Conservation (phyloP, 441 rosid species). For the Jatropha podagrica region DNA sequence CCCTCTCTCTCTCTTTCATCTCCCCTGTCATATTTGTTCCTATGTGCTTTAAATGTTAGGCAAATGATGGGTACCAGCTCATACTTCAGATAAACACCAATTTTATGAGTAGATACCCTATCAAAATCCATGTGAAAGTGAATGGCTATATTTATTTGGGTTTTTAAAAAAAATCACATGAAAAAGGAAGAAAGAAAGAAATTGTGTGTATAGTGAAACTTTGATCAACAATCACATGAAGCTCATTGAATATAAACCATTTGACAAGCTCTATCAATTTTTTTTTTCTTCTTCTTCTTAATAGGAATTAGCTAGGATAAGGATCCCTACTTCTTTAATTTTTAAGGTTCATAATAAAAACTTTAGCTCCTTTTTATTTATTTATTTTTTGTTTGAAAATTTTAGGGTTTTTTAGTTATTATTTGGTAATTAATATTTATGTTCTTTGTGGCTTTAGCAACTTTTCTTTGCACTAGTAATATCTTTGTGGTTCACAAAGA, state of each 20-base stretch:
- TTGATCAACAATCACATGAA: conserved; percentile 11
- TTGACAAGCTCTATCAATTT: neutral
- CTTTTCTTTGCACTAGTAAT: neutral
- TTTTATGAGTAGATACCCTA: conserved; percentile 22
- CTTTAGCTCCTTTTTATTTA: neutral
- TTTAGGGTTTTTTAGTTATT: too few relatives aligned
- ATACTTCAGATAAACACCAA: conserved; percentile 14
- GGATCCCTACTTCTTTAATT: neutral
- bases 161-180: conserved; percentile 11
- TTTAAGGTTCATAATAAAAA: neutral
- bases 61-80: conserved; percentile 24
- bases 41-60: conserved; percentile 21
- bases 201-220: neutral
- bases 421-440: neutral
- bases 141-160: conserved; percentile 14
- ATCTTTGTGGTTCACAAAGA: neutral
- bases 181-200: neutral
- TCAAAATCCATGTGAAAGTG: conserved; percentile 12
- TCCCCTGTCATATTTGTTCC: conserved; percentile 19
- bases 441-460: conserved; percentile 7
- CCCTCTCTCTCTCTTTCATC: neutral
- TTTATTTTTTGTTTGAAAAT: neutral
- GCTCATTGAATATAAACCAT: neutral
- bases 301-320: too few relatives aligned
- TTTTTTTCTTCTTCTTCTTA: neutral